phyloP scores from a whole-genome alignment of 2,329 filamentous ascomycete genomes.

The Mycosphaerelloides madeirae region DNA sequence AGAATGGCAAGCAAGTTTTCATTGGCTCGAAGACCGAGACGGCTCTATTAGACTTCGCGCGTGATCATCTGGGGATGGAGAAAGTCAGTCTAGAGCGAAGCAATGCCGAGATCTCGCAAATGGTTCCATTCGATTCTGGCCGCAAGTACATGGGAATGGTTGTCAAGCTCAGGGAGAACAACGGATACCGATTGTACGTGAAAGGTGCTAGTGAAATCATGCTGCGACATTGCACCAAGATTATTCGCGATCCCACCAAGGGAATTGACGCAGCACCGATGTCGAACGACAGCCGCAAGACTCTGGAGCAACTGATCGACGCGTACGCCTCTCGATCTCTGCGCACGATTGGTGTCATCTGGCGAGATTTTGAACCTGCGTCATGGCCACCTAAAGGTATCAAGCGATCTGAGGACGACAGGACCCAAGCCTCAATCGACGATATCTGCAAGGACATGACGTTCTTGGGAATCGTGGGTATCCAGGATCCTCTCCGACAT shows the following conservation, averaged over 20 bases:
- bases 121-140: conserved; percentile 58
- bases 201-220: conserved; percentile 51
- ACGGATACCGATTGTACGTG: conserved; percentile 54
- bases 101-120: conserved; percentile 55
- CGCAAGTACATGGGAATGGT: conserved; percentile 68
- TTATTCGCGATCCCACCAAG: conserved; percentile 57
- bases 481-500: conserved; percentile 67
- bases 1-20: conserved; percentile 56
- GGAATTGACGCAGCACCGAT: conserved; percentile 52
- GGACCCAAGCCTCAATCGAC: conserved; percentile 60
- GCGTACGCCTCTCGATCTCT: conserved; percentile 75
- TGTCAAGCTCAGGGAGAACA: conserved; percentile 48
- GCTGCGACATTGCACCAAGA: conserved; percentile 44
- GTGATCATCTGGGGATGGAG: conserved; percentile 61
- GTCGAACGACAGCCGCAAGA: conserved; percentile 53
- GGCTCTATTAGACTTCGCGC: conserved; percentile 65
- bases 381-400: conserved; percentile 67
- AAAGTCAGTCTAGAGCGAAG: conserved; percentile 57
- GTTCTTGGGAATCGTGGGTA: conserved; percentile 67
- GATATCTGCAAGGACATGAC: conserved; percentile 68
- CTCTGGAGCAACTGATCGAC: conserved; percentile 64
- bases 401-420: conserved; percentile 56
- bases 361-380: conserved; percentile 69
- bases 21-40: conserved; percentile 76
- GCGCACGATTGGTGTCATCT: conserved; percentile 77